phyloP scores from a whole-genome alignment of 2,329 filamentous ascomycete genomes.

The Penicillium hesseltinei region DNA sequence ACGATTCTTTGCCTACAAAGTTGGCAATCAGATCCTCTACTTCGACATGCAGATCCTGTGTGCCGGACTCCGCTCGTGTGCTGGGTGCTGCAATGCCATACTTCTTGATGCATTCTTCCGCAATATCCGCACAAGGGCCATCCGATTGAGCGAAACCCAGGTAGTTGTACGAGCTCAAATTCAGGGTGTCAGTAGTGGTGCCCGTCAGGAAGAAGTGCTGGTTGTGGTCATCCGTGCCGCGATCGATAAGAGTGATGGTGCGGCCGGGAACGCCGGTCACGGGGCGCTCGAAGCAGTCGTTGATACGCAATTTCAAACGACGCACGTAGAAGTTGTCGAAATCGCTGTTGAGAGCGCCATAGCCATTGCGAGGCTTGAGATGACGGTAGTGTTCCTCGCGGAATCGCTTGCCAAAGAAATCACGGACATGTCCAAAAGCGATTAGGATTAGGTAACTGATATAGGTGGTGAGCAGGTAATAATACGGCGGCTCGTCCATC shows the following conservation, averaged over 20 bases:
- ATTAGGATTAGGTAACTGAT: conserved; percentile 97
- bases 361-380: conserved; percentile 79
- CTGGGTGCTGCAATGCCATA: conserved; percentile 83
- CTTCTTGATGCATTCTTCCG: conserved; percentile 79
- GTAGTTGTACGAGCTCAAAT: conserved; percentile 99
- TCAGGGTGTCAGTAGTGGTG: conserved; percentile 88
- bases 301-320: conserved; percentile 87
- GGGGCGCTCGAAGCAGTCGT: conserved; percentile 92
- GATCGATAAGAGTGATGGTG: conserved; percentile 89
- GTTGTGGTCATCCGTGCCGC: conserved; percentile 88
- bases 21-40: conserved; percentile 85
- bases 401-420: conserved; percentile 97
- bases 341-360: conserved; percentile 92
- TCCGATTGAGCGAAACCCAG: conserved; percentile 97
- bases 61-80: conserved; percentile 78
- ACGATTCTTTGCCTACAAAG: conserved; percentile 90
- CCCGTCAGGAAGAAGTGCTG: conserved; percentile 84
- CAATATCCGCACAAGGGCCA: conserved; percentile 89
- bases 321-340: conserved; percentile 99
- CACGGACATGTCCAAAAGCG: conserved; percentile 88
- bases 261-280: conserved; percentile 91
- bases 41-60: conserved; percentile 80
- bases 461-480: conserved; percentile 95
- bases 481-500: conserved; percentile 95
- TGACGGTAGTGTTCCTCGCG: conserved; percentile 82